Conservation (phyloP, 2,329 filamentous ascomycete species). For the Ascochyta clinopodiicola region DNA sequence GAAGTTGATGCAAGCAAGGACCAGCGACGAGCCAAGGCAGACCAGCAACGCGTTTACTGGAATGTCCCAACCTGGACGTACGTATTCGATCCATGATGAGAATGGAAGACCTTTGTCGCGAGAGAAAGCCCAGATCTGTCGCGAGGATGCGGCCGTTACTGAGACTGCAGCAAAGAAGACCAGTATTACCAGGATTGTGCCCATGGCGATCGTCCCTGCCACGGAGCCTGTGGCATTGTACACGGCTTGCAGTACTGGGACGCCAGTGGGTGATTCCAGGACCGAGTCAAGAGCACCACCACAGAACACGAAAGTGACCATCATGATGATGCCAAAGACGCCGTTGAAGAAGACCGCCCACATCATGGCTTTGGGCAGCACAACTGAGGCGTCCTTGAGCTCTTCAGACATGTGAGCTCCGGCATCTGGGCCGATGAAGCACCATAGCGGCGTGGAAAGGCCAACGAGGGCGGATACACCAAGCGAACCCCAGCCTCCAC, state of each 20-base stretch:
- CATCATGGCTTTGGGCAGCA: constrained; percentile 49
- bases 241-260: constrained; percentile 33
- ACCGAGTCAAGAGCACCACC: constrained; percentile 45
- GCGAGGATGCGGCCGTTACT: constrained; percentile 34
- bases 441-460: constrained; percentile 41
- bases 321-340: constrained; percentile 45
- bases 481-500: constrained; percentile 51
- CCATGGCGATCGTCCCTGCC: constrained; percentile 30
- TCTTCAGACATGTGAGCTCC: constrained; percentile 48
- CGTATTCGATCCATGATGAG: constrained; percentile 30
- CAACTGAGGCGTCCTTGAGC: constrained; percentile 36
- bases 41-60: constrained; percentile 38
- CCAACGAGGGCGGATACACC: constrained; percentile 53
- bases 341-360: constrained; percentile 47
- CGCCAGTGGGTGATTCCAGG: constrained; percentile 24
- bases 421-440: constrained; percentile 46
- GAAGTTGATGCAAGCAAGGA: constrained; percentile 53
- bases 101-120: constrained; percentile 33
- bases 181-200: constrained; percentile 33
- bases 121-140: constrained; percentile 35
- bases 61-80: constrained; percentile 37
- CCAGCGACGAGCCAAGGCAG: constrained; percentile 46
- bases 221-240: constrained; percentile 34
- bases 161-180: constrained; percentile 45
- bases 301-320: constrained; percentile 36